A percentile compares a stretch with the other conserved stretches of the same genome.
These are phyloP conservation scores for Talaromyces proteolyticus DNA, from an alignment of 495 filamentous ascomycete species.

Conservation along the genomic window DNA sequence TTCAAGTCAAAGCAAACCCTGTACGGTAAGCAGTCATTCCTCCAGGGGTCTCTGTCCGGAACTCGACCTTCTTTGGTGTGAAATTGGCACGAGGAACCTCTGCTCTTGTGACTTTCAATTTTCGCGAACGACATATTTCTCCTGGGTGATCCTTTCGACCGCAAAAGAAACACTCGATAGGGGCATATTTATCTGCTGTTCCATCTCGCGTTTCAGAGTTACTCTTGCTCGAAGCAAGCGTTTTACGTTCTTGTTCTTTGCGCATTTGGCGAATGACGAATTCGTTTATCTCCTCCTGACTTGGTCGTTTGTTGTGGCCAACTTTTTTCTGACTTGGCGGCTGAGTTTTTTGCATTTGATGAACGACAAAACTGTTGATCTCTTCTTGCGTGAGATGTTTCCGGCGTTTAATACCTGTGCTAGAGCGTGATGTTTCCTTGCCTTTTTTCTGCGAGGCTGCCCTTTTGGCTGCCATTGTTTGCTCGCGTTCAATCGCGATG, in stretches of 20 bases:
- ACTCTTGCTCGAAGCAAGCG: conserved; percentile 15
- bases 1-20: conserved; percentile 8
- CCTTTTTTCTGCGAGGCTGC: neutral
- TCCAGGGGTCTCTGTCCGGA: conserved; percentile 12
- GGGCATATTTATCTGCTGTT: conserved; percentile 3
- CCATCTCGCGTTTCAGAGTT: conserved; percentile 13
- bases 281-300: conserved; percentile 28
- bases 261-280: conserved; percentile 26
- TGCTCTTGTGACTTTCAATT: conserved; percentile 15
- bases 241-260: conserved; percentile 16
- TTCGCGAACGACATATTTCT: conserved; percentile 17
- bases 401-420: too few relatives aligned
- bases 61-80: conserved; percentile 17
- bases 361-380: conserved; percentile 23
- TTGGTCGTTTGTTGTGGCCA: conserved; percentile 18
- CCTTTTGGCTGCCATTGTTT: neutral
- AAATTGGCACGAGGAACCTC: conserved; percentile 18
- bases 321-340: neutral
- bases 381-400: conserved; percentile 10
- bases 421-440: neutral
- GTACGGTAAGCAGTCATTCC: conserved; percentile 20
- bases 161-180: conserved; percentile 19
- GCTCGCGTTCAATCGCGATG: conserved; percentile 18
- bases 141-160: conserved; percentile 14
- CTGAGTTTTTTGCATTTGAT: conserved; percentile 11